Evolutionary conservation across 2,329 filamentous ascomycete species (phyloP).

Genomic region (Hymenoscyphus albidus): DNA sequence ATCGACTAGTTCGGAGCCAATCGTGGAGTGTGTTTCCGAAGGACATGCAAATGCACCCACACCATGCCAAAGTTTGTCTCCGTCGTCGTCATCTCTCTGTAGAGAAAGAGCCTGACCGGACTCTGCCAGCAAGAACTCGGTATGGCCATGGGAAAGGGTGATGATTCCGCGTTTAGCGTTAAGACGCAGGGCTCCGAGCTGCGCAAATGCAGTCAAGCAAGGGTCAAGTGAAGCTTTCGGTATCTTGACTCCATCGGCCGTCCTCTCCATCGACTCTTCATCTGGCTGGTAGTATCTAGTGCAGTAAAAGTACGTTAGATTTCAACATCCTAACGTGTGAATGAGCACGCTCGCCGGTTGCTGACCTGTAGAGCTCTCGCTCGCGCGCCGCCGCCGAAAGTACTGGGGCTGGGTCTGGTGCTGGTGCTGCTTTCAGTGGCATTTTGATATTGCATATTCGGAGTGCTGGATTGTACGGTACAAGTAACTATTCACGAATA

Average conservation of each 20-base stretch:
- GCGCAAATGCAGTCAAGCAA: slow-evolving; percentile 43
- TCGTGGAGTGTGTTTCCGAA: slow-evolving; percentile 9
- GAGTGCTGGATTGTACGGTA: not conserved
- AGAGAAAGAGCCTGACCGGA: slow-evolving; percentile 26
- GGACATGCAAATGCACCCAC: slow-evolving; percentile 20
- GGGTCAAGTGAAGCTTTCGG: slow-evolving; percentile 36
- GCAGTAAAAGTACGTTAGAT: not conserved
- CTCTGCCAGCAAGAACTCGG: slow-evolving; percentile 31
- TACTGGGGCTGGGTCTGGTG: too few relatives aligned
- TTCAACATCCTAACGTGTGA: not conserved
- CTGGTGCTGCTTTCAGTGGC: not conserved
- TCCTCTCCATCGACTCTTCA: not conserved
- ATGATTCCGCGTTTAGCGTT: slow-evolving; percentile 46
- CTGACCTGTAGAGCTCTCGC: slow-evolving; percentile 29
- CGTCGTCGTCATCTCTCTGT: slow-evolving; percentile 28
- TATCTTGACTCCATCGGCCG: not conserved
- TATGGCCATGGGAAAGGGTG: slow-evolving; percentile 31
- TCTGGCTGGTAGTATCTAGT: slow-evolving; percentile 27
- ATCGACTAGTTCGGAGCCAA: slow-evolving; percentile 21
- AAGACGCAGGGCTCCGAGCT: slow-evolving; percentile 48
- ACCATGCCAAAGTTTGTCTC: slow-evolving; percentile 32
- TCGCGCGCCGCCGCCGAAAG: slow-evolving; percentile 16
- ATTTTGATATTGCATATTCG: slow-evolving; percentile 1
- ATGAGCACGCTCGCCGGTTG: not conserved
- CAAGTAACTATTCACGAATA: not conserved